phyloP scores from a whole-genome alignment of 495 filamentous ascomycete species.

The Cairneyella variabilis region DNA sequence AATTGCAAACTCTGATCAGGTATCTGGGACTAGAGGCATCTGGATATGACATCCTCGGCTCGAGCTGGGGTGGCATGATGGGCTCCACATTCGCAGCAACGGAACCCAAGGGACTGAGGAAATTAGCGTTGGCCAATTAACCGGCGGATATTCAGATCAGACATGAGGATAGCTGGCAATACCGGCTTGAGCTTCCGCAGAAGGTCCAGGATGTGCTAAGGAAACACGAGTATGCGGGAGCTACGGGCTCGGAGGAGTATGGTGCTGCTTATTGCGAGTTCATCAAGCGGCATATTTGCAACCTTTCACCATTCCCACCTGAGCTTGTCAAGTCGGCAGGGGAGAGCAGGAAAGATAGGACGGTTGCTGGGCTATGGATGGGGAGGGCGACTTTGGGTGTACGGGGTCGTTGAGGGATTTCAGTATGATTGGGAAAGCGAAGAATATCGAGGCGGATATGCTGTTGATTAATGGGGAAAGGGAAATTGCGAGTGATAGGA shows the following conservation, averaged over 20 bases:
- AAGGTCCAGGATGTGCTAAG: not conserved
- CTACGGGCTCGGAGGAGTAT: constrained; percentile 30
- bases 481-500: not conserved
- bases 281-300: constrained; percentile 37
- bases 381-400: not conserved
- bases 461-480: not conserved
- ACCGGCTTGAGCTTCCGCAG: not conserved
- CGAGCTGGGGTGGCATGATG: constrained; percentile 50
- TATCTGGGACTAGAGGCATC: constrained; percentile 32
- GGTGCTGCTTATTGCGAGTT: constrained; percentile 36
- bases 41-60: constrained; percentile 44
- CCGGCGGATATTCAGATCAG: not conserved
- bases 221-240: not conserved
- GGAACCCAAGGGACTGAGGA: constrained; percentile 33
- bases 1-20: constrained; percentile 43
- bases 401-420: not conserved
- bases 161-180: not conserved
- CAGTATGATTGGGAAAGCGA: not conserved
- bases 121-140: constrained; percentile 35
- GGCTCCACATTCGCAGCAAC: constrained; percentile 32
- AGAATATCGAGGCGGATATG: not conserved
- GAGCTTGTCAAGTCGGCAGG: constrained; percentile 16
- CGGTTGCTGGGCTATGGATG: not conserved
- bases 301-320: constrained; percentile 33
- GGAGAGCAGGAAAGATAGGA: not conserved